Evolutionary conservation across 441 rosid genomes (phyloP).

Genomic region (Adansonia madagascariensis): DNA sequence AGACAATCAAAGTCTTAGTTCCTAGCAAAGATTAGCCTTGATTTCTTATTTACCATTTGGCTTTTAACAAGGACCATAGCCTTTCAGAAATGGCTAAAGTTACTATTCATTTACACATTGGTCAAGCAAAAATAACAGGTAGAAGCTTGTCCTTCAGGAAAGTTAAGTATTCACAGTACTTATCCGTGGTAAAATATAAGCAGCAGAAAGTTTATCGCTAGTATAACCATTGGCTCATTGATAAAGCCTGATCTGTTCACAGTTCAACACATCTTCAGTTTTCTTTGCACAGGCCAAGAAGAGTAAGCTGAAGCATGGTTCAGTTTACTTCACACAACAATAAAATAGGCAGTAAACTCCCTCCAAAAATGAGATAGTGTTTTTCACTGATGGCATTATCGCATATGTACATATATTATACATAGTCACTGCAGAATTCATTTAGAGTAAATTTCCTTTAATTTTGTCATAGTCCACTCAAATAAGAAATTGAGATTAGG

Average conservation of each 20-base stretch:
- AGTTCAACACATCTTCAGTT: background rate
- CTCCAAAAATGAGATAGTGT: background rate
- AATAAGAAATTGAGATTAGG: background rate
- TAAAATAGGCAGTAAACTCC: background rate
- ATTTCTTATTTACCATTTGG: background rate
- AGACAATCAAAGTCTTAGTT: slow-evolving; percentile 6
- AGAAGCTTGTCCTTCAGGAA: background rate
- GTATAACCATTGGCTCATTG: background rate
- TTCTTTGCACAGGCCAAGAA: background rate
- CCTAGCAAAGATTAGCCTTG: slow-evolving; percentile 9
- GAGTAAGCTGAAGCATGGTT: slow-evolving; percentile 10
- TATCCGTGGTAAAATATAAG: background rate
- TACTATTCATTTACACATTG: background rate
- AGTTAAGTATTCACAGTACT: background rate
- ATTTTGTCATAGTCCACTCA: background rate
- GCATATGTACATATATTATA: background rate
- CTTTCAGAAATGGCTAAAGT: slow-evolving; percentile 15
- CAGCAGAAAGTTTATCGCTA: slow-evolving; percentile 11
- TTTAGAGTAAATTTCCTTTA: background rate
- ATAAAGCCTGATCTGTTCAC: background rate
- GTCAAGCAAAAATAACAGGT: slow-evolving; percentile 2
- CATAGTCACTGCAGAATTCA: background rate
- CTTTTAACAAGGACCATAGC: slow-evolving; percentile 18
- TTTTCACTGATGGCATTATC: background rate
- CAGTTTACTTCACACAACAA: slow-evolving; percentile 2